Evolutionary conservation across 768 basidiomycete species (phyloP), one percentile per base, ranked within the genome.

Genomic region (Boletus huronensis): DNA sequence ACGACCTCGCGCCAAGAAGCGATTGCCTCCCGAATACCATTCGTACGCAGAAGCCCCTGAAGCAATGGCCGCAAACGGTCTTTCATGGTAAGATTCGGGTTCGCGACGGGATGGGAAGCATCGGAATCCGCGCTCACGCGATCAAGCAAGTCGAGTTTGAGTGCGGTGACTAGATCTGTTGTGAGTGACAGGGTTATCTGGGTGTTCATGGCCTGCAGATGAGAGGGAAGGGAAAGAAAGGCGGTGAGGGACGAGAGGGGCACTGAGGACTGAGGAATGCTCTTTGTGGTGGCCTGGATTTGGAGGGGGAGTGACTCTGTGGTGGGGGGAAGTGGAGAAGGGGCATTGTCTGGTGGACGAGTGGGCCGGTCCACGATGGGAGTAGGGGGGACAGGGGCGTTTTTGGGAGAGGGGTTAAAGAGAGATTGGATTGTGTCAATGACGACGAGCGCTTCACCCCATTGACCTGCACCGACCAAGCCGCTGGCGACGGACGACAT

Each of bases 381-480:
- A 8, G 31, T 48, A 43, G 34, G 56, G 39, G 57, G 42, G 29
- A 50, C 19, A 42, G 48, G 29, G 48, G 14, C 49, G 35, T 56
- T 54, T 50, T 47, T 42, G 19, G 40, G 25, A 21, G 58, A 19
- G 6, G 61, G 40, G 13, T 78, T 70, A 82, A 85, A 87, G 61
- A 89, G 70, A 45, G 70, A 71, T 51, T 87, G 79, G 57, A 93
- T 68, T 47, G 83, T 79, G 45, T 90, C 84, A 35, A 92, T 80
- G 17, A 93, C 77, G 44, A 79, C 80, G 52, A 98, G 72, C 7
- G 93, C 93, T 52, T 90, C 88, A 14, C 83, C 82, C 89, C 92
- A 98, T 60, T 97, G 90, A 0, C 90, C 93, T 19, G 85, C 85
- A 45, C 77, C 79, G n/a, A 94, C 91, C 49, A 97, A 70, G 25